Base-by-base conservation (phyloP, 192 early-diverging fungal species). In the Coemansia sp. region DNA sequence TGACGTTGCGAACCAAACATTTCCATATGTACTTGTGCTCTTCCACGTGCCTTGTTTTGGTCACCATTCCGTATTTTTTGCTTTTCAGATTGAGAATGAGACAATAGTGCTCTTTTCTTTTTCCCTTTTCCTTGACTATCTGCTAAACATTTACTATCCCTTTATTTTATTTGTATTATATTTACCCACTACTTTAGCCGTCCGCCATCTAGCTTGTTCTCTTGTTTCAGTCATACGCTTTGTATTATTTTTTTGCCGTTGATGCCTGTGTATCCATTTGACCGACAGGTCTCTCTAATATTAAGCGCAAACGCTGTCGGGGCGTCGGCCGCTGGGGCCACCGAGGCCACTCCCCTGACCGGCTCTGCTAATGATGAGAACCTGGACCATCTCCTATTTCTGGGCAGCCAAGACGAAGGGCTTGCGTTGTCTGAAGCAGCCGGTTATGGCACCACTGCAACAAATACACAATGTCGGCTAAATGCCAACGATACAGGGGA, bases 201-300 rank as follows among this genome's bases (percentile, higher is more conserved):
- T 26, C 8, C 23, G 0, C 23, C 23, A 7, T 53, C 14, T 53
- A 6, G 51, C 24, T 10, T 26, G 2, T 26, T 26, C 8, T 21
- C 9, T 23, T 53, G 57, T 8, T 11, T 38, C 34, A 1, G 14
- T 57, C 33, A 21, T 30, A 30, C 6, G 26, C 53, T 56, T 56
- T 56, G 7, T 56, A 4, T 23, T 30, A 58, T 1, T 56, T 38
- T 66, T 56, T 56, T 56, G 57, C 34, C 9, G 16, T 3, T 23
- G 14, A 59, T 59, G 57, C 35, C 57, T 26, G 33, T 33, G 38
- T 67, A 67, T 44, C 46, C 65, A 6, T 64, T 66, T 20, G 62
- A 61, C 18, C 71, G 67, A 46, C 64, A 63, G 20, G 53, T 65
- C 1, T 60, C 71, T 14, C 57, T 66, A 11, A 33, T 65, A 12